Base-by-base conservation (phyloP, 768 basidiomycete genomes). In the Pleurotus pulmonarius region DNA sequence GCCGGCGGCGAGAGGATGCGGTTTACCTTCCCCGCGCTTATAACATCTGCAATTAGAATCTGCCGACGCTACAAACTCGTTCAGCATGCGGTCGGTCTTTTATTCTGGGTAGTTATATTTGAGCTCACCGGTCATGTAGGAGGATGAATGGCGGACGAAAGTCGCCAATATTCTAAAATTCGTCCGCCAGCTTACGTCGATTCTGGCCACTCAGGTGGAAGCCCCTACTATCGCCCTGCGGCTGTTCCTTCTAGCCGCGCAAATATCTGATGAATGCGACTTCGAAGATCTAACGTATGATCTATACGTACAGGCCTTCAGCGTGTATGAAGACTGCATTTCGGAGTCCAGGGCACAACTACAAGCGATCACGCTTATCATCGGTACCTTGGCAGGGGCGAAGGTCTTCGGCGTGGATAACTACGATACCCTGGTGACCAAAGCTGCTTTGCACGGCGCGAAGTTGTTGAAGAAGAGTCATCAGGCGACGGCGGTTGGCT, bases 391-490 rank as follows among this genome's bases (percentile, higher is more conserved):
- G 40, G 92, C 93, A 56, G 85, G 88, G 8, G 89, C 93, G 29
- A 78, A 87, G 59, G 94, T 95, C n/a, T 98, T 98, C 66, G 88
- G 88, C 37, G 82, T 81, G 47, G 97, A 99, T 64, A 96, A 96
- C 69, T 98, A 97, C 66, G 97, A 98, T 65, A 98, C 96, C 2
- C 73, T 99, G 59, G 94, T 98, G 65, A 98, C 97, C 24, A 98
- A 99, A 73, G 97, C 96, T n/a, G 96, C 96, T 5, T 73, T 98
- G 61, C 97, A 99, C 69, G 94, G 93, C 4, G 91, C 94, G 26
- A 96, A 96, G 73, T 72, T 98, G 60, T 70, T 99, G 70, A 99
- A 99, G 82, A 98, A 99, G 80, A 93, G 93, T 11, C 96, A 98
- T 70, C 97, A 98, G 71, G 90, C 95, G 11, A 92, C 87, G 7